Evolutionary conservation across 176 grass and related monocot genomes (phyloP).

Genomic region (Paspalum vaginatum): DNA sequence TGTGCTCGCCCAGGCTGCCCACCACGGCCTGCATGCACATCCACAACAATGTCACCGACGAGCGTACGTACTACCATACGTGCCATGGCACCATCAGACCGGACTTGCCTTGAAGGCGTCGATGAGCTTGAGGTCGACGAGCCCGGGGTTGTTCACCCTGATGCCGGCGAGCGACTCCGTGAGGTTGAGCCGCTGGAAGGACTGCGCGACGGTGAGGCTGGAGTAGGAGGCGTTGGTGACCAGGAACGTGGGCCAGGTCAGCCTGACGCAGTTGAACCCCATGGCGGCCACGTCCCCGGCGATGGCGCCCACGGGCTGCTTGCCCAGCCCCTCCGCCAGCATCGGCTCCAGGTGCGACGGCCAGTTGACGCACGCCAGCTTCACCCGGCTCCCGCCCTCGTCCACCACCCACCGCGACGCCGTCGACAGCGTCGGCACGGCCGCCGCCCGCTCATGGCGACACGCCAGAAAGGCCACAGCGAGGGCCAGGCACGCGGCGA

Average conservation of each 20-base stretch:
- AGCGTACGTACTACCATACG: neutral
- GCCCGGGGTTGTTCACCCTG: constrained; percentile 56
- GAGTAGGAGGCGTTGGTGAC: constrained; percentile 64
- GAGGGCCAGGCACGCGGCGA: constrained; percentile 33
- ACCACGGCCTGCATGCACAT: constrained; percentile 59
- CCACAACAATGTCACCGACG: neutral
- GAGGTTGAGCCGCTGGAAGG: constrained; percentile 69
- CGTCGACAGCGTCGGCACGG: constrained; percentile 56
- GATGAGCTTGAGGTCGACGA: constrained; percentile 77
- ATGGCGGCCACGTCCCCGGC: constrained; percentile 55
- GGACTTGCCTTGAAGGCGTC: constrained; percentile 70
- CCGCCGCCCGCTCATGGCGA: neutral
- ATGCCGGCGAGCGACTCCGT: constrained; percentile 54
- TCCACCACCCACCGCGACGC: constrained; percentile 80
- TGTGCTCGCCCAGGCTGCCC: constrained; percentile 59
- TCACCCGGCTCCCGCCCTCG: constrained; percentile 62
- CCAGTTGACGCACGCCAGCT: constrained; percentile 96
- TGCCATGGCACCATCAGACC: neutral
- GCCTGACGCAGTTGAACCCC: constrained; percentile 90
- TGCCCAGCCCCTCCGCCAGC: constrained; percentile 75
- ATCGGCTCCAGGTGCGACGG: constrained; percentile 85
- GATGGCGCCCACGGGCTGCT: constrained; percentile 63
- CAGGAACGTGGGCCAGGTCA: constrained; percentile 86
- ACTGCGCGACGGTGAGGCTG: constrained; percentile 61
- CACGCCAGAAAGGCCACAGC: constrained; percentile 2